Evolutionary conservation across 495 filamentous ascomycete species (phyloP).

Genomic region (Penicillium coffeae): DNA sequence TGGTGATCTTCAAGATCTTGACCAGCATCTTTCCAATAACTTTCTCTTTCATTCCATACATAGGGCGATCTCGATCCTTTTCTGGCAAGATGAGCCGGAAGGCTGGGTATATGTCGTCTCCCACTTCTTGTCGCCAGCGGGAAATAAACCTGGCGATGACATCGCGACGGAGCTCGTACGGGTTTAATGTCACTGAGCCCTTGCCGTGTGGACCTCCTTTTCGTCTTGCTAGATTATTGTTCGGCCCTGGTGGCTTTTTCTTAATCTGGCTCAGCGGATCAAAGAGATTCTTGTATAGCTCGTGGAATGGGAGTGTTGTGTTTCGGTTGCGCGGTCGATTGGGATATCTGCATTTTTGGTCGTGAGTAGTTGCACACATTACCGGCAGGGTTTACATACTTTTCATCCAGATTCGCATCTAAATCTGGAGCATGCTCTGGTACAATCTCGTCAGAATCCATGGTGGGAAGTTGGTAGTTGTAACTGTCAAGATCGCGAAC

Average conservation of each 20-base stretch:
- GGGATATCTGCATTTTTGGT: slow-evolving; percentile 58
- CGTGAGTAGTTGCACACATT: slow-evolving; percentile 23
- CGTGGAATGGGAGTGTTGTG: slow-evolving; percentile 77
- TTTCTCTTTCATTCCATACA: slow-evolving; percentile 95
- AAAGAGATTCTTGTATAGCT: slow-evolving; percentile 74
- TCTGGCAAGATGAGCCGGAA: slow-evolving; percentile 89
- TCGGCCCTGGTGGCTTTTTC: slow-evolving; percentile 61
- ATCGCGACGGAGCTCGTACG: slow-evolving; percentile 75
- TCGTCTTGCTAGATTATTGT: slow-evolving; percentile 28
- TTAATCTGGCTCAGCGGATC: slow-evolving; percentile 81
- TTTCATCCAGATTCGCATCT: slow-evolving; percentile 58
- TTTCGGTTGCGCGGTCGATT: slow-evolving; percentile 78
- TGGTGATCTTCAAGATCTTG: slow-evolving; percentile 88
- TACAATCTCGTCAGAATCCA: slow-evolving; percentile 48
- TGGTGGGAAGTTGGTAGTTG: slow-evolving; percentile 18
- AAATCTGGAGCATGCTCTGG: slow-evolving; percentile 15
- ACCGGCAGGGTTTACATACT: slow-evolving; percentile 40
- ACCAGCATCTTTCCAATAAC: slow-evolving; percentile 84
- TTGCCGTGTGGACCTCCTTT: slow-evolving; percentile 56
- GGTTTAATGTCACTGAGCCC: slow-evolving; percentile 52
- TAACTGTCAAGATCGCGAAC: slow-evolving; percentile 18
- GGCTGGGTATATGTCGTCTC: slow-evolving; percentile 89
- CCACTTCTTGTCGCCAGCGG: slow-evolving; percentile 82
- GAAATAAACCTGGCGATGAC: slow-evolving; percentile 89
- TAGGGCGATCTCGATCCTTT: slow-evolving; percentile 86